Conservation (phyloP, 2,329 filamentous ascomycete species). For the Neonectria neomacrospora region DNA sequence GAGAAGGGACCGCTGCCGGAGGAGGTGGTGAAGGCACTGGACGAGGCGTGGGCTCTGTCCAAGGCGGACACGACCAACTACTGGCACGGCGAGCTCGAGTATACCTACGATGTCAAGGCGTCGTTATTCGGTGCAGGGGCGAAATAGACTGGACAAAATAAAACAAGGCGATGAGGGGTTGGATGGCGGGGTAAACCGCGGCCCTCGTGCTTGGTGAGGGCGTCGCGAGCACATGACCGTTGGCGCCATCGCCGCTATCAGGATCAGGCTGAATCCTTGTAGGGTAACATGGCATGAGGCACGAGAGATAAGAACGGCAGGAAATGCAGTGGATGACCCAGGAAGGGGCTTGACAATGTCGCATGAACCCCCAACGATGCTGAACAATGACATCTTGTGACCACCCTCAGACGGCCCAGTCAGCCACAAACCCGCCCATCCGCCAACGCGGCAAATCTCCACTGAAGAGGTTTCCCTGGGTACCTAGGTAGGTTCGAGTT, state of each 20-base stretch:
- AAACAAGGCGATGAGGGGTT: background rate
- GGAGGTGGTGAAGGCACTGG: constrained; percentile 78
- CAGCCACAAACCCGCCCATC: constrained; percentile 1
- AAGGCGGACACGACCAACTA: constrained; percentile 67
- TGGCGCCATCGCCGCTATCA: constrained; percentile 29
- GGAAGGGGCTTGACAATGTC: background rate
- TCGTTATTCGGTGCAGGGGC: constrained; percentile 64
- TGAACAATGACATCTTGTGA: constrained; percentile 13
- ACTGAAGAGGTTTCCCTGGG: background rate
- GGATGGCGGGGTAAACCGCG: background rate
- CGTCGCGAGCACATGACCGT: constrained; percentile 37
- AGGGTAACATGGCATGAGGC: constrained; percentile 31
- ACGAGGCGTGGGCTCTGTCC: constrained; percentile 79
- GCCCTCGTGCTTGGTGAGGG: constrained; percentile 28
- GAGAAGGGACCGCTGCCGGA: constrained; percentile 80
- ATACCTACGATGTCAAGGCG: constrained; percentile 72
- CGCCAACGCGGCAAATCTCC: background rate
- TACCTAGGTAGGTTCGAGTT: background rate
- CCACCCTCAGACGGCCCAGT: background rate
- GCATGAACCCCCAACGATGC: constrained; percentile 16
- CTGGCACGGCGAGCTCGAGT: constrained; percentile 71
- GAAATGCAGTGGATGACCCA: constrained; percentile 4
- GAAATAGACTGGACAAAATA: constrained; percentile 46
- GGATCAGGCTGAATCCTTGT: constrained; percentile 3
- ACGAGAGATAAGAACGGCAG: constrained; percentile 15